Base-by-base conservation (phyloP, 2,329 filamentous ascomycete species). In the Xylariomycetidae sp. region DNA sequence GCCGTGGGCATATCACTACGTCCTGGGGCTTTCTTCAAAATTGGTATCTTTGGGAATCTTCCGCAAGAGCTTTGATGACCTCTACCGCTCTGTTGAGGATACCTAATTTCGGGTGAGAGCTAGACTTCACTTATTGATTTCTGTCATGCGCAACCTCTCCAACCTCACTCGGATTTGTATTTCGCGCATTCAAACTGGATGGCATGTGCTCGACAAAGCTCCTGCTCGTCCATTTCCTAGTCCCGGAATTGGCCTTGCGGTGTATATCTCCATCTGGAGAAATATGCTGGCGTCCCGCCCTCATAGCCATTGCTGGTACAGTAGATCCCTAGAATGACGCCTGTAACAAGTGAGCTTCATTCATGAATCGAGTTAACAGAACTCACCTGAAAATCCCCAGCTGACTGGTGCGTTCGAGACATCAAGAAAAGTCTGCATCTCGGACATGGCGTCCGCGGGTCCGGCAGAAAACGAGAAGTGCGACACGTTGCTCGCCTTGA, bases 311-410 rank as follows among this genome's bases (percentile, higher is more conserved):
- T 76, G 17, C 56, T 70, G 4, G 72, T 76, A 25, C 64, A 66
- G 47, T 74, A 77, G 1, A 67, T 59, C 1, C 72, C 72, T 0
- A 77, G 40, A 14, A 77, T 51, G 1, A 64, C 63, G 1, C 72
- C 71, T 62, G 42, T 14, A 17, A 33, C 17, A 13, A 19, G 30
- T 9, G 9, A 7, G 8, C 20, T 23, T 23, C 8, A 23, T 23
- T 23, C n/a, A n/a, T n/a, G n/a, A n/a, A n/a, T n/a, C n/a, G 6
- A 28, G 17, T n/a, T 27, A 16, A 11, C 11, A 5, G 8, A 5
- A 15, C 56, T 50, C 37, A 62, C 63, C 62, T 27, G 63, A 64
- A 36, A 61, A 61, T 0, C 56, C 63, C 59, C 54, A 67, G 38
- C 56, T 66, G 8, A 66, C 56, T 8, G 51, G 40, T 7, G 50